Percentiles rank a stretch among this genome's conserved stretches.
phyloP scores from a whole-genome alignment of 1,139 yeast genomes.

The Blastobotrys buckinghamii region DNA sequence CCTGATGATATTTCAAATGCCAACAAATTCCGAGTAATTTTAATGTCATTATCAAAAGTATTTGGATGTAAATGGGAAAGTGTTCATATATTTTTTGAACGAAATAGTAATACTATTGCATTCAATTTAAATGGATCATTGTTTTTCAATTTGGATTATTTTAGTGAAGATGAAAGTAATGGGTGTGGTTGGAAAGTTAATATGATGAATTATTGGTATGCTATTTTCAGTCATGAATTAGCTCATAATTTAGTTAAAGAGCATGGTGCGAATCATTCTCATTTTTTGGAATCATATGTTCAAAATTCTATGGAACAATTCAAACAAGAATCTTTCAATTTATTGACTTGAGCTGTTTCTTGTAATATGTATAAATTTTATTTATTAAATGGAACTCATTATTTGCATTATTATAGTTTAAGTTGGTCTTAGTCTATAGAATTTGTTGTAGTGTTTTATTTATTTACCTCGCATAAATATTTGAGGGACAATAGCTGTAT shows the following conservation, averaged over 20 bases:
- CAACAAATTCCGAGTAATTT: constrained; percentile 13
- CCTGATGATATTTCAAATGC: constrained; percentile 10
- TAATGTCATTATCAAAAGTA: constrained; percentile 12
- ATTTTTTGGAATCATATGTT: constrained; percentile 31
- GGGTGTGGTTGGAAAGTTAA: constrained; percentile 14
- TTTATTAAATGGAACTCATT: too few species aligned
- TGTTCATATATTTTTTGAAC: constrained; percentile 30
- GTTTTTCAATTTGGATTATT: constrained; percentile 35
- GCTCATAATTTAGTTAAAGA: constrained; percentile 36
- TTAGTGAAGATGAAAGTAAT: constrained; percentile 8
- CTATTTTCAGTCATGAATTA: constrained; percentile 38
- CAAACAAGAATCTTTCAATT: constrained; percentile 6
- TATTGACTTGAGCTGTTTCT: neutral
- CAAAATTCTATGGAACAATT: constrained; percentile 25
- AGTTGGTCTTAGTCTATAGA: too few species aligned
- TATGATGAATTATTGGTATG: constrained; percentile 35
- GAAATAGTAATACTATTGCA: constrained; percentile 28
- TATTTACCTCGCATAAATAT: too few species aligned
- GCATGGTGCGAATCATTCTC: constrained; percentile 37
- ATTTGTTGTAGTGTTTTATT: too few species aligned
- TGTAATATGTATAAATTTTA: too few species aligned
- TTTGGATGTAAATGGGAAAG: constrained; percentile 17
- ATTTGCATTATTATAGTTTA: too few species aligned
- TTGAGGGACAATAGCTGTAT: too few species aligned
- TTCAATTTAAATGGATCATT: constrained; percentile 36